A percentile compares a stretch with the other conserved stretches of the same genome.
These are phyloP conservation scores for Xerocomellus dryophilus DNA, from an alignment of 768 basidiomycete genomes.

Conservation along the genomic window DNA sequence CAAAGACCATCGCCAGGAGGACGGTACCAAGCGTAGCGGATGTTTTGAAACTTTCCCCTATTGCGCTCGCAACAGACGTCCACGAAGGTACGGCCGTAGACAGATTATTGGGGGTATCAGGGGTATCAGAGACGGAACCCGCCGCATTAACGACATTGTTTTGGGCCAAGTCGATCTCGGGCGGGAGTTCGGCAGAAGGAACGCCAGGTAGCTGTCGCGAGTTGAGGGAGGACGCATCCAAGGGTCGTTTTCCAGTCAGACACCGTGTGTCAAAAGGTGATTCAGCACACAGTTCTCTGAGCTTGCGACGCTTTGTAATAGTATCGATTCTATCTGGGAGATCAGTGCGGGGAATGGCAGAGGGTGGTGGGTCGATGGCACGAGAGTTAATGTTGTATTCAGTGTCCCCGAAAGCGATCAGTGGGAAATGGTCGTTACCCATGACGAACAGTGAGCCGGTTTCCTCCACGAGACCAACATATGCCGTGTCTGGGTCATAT, in stretches of 20 bases:
- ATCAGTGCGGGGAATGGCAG: constrained; percentile 30
- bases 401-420: constrained; percentile 68
- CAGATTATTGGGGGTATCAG: constrained; percentile 16
- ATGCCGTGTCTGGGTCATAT: constrained; percentile 57
- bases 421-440: constrained; percentile 76
- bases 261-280: constrained; percentile 52
- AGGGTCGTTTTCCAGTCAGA: constrained; percentile 55
- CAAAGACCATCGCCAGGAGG: constrained; percentile 24
- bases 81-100: constrained; percentile 14
- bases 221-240: constrained; percentile 48
- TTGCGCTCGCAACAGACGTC: constrained; percentile 11
- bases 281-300: constrained; percentile 39
- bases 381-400: constrained; percentile 33
- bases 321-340: constrained; percentile 43
- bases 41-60: constrained; percentile 15
- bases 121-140: constrained; percentile 15
- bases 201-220: constrained; percentile 62
- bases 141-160: constrained; percentile 10
- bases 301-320: constrained; percentile 44
- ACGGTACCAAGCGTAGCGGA: constrained; percentile 20
- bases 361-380: constrained; percentile 37
- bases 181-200: constrained; percentile 36
- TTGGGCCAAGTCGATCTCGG: constrained; percentile 17
- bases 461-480: constrained; percentile 74
- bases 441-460: constrained; percentile 80